Conservation (phyloP, 352 stramenopile genomes). For the Phytophthora chlamydospora region DNA sequence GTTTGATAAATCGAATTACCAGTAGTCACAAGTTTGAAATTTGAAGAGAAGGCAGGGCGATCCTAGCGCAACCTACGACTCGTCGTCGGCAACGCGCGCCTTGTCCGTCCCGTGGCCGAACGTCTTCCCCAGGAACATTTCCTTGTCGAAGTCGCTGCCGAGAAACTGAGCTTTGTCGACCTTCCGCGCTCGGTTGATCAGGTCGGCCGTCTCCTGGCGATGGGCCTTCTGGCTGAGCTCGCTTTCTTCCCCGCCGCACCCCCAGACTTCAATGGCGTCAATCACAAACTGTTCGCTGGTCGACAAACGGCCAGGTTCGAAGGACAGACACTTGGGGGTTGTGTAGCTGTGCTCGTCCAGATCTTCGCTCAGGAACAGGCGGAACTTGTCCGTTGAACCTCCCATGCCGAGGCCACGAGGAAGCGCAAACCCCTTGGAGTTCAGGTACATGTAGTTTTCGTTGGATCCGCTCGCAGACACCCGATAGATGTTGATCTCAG, state of each 20-base stretch:
- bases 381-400: constrained; percentile 75
- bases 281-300: constrained; percentile 63
- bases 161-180: constrained; percentile 89
- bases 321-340: constrained; percentile 72
- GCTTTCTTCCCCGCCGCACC: constrained; percentile 72
- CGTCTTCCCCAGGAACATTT: constrained; percentile 82
- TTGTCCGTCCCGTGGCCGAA: constrained; percentile 77
- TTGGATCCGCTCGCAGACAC: constrained; percentile 51
- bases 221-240: constrained; percentile 57
- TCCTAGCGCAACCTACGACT: constrained; percentile 35
- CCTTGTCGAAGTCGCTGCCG: constrained; percentile 84
- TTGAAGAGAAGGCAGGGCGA: constrained; percentile 19
- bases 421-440: constrained; percentile 82
- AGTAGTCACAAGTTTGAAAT: constrained; percentile 29
- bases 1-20: constrained; percentile 42
- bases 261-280: constrained; percentile 81
- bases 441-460: constrained; percentile 88
- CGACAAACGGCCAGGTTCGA: constrained; percentile 71
- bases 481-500: constrained; percentile 68
- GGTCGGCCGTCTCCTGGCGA: constrained; percentile 78
- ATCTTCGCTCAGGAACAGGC: constrained; percentile 85
- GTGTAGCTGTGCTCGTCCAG: constrained; percentile 87
- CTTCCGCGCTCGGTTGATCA: constrained; percentile 85
- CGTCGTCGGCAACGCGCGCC: constrained; percentile 71
- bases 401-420: constrained; percentile 81